Conservation (phyloP, 2,329 filamentous ascomycete species). For the Didymella exigua region DNA sequence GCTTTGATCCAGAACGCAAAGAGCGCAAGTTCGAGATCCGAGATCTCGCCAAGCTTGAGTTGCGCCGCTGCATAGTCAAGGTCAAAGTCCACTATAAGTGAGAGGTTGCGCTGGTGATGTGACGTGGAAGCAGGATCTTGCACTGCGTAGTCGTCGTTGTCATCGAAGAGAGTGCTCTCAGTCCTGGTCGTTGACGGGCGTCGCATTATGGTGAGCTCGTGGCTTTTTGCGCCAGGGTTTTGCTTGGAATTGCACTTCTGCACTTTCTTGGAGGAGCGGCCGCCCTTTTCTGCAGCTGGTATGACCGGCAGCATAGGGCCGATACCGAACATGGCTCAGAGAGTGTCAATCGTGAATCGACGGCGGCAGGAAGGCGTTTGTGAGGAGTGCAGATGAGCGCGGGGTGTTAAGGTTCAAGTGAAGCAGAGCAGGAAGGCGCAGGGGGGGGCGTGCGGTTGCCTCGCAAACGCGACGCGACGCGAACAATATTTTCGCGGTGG, state of each 20-base stretch:
- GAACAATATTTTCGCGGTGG: not conserved
- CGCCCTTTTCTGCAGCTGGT: not conserved
- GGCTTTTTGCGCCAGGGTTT: not conserved
- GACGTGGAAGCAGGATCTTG: not conserved
- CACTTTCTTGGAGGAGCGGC: not conserved
- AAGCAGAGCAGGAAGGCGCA: slow-evolving; percentile 1
- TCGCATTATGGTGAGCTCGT: not conserved
- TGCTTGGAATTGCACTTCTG: not conserved
- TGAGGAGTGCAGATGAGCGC: not conserved
- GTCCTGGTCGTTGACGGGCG: not conserved
- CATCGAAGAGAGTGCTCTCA: slow-evolving; percentile 2
- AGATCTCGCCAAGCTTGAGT: slow-evolving; percentile 33
- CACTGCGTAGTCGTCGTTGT: not conserved
- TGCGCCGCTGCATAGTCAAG: slow-evolving; percentile 21
- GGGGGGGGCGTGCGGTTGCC: not conserved
- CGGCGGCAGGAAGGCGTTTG: not conserved
- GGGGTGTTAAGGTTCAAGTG: not conserved
- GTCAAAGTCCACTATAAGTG: slow-evolving; percentile 17
- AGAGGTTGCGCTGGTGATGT: slow-evolving; percentile 6
- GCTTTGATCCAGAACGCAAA: slow-evolving; percentile 36
- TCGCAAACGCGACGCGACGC: not conserved
- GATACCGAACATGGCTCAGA: slow-evolving; percentile 9
- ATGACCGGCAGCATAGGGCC: slow-evolving; percentile 8
- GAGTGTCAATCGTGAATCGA: not conserved
- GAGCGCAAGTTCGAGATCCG: slow-evolving; percentile 31